Percentiles rank a stretch among this genome's conserved stretches.
phyloP scores from a whole-genome alignment of 768 basidiomycete genomes.

The Boletus coccyginus region DNA sequence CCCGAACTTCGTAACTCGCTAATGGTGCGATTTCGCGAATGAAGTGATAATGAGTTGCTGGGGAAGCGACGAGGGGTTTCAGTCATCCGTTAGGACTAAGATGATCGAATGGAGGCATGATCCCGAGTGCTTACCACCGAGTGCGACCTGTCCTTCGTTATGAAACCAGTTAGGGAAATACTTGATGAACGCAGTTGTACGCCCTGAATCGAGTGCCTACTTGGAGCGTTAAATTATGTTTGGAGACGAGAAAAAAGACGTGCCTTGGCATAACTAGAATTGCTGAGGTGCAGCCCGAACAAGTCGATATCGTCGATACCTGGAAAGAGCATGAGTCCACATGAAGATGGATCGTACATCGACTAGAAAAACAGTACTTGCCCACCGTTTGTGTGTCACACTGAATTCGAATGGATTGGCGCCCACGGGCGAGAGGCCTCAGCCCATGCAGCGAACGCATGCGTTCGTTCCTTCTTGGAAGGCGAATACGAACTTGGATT shows the following conservation, averaged over 20 bases:
- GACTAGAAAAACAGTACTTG: constrained; percentile 41
- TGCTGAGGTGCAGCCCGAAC: constrained; percentile 72
- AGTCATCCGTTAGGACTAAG: background rate
- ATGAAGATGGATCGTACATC: background rate
- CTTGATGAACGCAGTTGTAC: constrained; percentile 46
- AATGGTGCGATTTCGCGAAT: constrained; percentile 69
- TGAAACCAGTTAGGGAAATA: constrained; percentile 58
- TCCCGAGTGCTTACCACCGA: constrained; percentile 36
- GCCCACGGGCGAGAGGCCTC: constrained; percentile 54
- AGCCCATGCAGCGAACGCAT: constrained; percentile 42
- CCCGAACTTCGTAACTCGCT: constrained; percentile 56
- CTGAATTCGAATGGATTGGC: constrained; percentile 50
- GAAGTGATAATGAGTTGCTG: constrained; percentile 68
- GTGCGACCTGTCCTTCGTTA: constrained; percentile 58
- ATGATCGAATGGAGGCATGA: too few relatives aligned
- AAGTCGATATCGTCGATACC: constrained; percentile 67
- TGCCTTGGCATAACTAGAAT: constrained; percentile 78
- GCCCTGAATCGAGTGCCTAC: constrained; percentile 44
- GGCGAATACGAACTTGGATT: constrained; percentile 38
- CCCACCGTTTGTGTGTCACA: constrained; percentile 45
- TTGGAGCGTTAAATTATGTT: constrained; percentile 3
- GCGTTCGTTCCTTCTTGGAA: constrained; percentile 30
- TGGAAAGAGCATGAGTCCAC: constrained; percentile 21
- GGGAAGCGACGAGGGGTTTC: background rate
- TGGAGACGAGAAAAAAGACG: background rate